A percentile compares a stretch with the other conserved stretches of the same genome.
Conservation (phyloP, 2,329 filamentous ascomycete species). For the Colletotrichum godetiae region DNA sequence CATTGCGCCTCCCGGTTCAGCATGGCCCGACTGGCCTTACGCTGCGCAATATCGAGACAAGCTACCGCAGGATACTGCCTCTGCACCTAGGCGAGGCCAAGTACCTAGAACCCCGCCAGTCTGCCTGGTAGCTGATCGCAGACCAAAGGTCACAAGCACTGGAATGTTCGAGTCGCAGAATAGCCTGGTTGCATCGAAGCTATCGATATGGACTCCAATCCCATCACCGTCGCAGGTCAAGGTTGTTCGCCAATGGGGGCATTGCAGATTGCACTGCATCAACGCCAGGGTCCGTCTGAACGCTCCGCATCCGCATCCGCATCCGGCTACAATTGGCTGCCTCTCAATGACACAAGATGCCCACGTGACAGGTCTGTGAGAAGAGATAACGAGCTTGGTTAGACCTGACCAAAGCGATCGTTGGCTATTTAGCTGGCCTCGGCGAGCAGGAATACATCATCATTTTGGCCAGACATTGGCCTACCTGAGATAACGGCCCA, state of each 20-base stretch:
- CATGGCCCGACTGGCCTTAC: neutral
- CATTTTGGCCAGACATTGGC: neutral
- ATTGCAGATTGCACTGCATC: neutral
- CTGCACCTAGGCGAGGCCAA: neutral
- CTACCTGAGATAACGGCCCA: neutral
- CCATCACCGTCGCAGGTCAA: neutral
- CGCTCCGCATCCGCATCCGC: slow-evolving; percentile 6
- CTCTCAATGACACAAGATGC: neutral
- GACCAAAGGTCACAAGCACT: neutral
- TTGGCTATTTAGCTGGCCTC: neutral
- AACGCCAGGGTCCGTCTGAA: slow-evolving; percentile 9
- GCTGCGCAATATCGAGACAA: neutral
- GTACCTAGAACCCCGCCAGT: neutral
- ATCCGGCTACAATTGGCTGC: slow-evolving; percentile 16
- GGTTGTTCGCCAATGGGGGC: slow-evolving; percentile 1
- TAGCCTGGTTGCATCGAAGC: neutral
- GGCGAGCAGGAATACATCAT: neutral
- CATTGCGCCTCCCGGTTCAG: neutral
- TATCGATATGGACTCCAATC: neutral
- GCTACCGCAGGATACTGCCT: neutral
- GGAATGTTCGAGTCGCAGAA: neutral
- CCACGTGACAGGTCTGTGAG: slow-evolving; percentile 17
- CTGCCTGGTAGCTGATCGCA: neutral
- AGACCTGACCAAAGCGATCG: neutral
- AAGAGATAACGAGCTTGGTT: neutral